Evolutionary conservation across 2,329 filamentous ascomycete species (phyloP).

Genomic region (Microdochium trichocladiopsis): DNA sequence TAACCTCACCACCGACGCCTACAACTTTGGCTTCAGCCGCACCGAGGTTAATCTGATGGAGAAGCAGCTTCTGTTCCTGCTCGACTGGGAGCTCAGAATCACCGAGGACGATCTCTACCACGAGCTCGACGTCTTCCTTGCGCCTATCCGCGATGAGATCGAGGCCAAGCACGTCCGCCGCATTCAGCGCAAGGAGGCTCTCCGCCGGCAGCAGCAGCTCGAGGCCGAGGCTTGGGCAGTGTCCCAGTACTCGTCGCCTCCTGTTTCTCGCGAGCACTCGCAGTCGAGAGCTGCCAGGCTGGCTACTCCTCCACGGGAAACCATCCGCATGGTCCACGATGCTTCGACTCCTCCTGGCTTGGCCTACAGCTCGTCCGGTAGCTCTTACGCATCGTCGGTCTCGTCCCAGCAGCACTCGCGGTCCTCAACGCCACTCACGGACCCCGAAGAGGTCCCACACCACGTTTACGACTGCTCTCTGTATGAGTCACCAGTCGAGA

Average conservation of each 20-base stretch:
- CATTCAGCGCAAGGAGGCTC: slow-evolving; percentile 32
- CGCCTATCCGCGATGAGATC: slow-evolving; percentile 65
- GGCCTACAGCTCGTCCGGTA: slow-evolving; percentile 30
- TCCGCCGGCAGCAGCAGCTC: slow-evolving; percentile 33
- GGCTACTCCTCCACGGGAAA: slow-evolving; percentile 27
- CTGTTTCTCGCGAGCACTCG: slow-evolving; percentile 35
- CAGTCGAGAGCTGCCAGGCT: slow-evolving; percentile 27
- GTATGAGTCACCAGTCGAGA: slow-evolving; percentile 42
- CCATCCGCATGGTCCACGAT: slow-evolving; percentile 28
- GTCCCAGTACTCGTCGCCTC: slow-evolving; percentile 35
- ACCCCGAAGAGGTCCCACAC: slow-evolving; percentile 35
- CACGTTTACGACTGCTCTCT: slow-evolving; percentile 29
- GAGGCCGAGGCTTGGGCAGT: slow-evolving; percentile 29
- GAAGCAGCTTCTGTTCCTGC: slow-evolving; percentile 90
- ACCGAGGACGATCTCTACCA: slow-evolving; percentile 77
- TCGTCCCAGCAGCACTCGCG: slow-evolving; percentile 38
- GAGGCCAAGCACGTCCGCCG: slow-evolving; percentile 42
- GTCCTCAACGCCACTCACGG: slow-evolving; percentile 43
- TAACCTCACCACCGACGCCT: slow-evolving; percentile 56
- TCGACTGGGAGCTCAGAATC: slow-evolving; percentile 92
- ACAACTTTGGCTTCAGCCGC: slow-evolving; percentile 81
- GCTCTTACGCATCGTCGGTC: slow-evolving; percentile 40
- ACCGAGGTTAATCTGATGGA: slow-evolving; percentile 99
- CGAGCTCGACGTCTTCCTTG: slow-evolving; percentile 82
- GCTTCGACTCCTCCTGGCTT: slow-evolving; percentile 40